Base-by-base conservation (phyloP, 2,329 filamentous ascomycete genomes). In the Macrophomina pseudophaseolina region DNA sequence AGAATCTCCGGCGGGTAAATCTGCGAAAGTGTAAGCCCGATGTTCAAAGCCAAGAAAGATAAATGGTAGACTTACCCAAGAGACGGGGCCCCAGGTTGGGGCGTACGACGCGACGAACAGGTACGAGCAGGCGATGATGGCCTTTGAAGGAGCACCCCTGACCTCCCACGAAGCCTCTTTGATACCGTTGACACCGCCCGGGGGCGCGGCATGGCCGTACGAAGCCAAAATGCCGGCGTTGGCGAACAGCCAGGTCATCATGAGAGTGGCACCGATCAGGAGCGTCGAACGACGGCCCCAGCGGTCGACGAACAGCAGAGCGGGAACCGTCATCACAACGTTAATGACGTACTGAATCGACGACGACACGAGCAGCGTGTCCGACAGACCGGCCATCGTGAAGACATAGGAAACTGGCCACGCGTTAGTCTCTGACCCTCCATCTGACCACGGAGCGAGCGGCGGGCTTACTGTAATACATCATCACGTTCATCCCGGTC, bases 401-500 rank as follows among this genome's bases (percentile, higher is more conserved):
- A 92, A 91, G 67, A 92, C 85, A 70, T 91, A 91, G 4, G 78
- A 80, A 35, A 82, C 35, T 78, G 88, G 89, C 83, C 49, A 16
- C 5, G 2, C 44, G 8, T 52, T 35, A 53, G 51, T 28, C 11
- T 5, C 2, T 16, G 35, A 58, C 11, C 23, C 23, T 23, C 23
- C 23, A 5, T 42, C 16, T 28, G 54, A n/a, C 8, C n/a, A 46
- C 23, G 14, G 7, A 48, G 18, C 14, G 5, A 16, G 3, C 6
- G 11, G 6, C 18, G 1, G 40, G 67, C 68, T 70, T 67, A 65
- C 59, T 71, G 68, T 72, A 69, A 49, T 69, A 65, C 75, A 87
- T 89, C 90, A 88, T 90, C 44, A 87, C 89, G 72, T 92, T 92
- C 90, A 91, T 92, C 18, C 91, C 90, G 1, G 89, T 91, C 56